A percentile compares a stretch with the other conserved stretches of the same genome.
phyloP scores from a whole-genome alignment of 2,329 filamentous ascomycete genomes.

The Colletotrichum simmondsii region DNA sequence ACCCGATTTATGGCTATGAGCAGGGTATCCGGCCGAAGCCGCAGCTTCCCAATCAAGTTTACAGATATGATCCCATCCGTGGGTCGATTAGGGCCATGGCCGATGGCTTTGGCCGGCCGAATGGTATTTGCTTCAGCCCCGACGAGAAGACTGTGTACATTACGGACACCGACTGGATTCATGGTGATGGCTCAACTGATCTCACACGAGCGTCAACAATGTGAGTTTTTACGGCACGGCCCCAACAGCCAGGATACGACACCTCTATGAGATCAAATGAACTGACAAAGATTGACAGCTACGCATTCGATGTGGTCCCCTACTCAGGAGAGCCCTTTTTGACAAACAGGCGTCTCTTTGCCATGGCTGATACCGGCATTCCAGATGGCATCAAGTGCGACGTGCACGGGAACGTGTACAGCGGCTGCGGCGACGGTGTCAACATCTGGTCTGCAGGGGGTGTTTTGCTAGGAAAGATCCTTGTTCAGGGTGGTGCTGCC shows the following conservation, averaged over 20 bases:
- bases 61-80: slow-evolving; percentile 54
- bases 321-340: slow-evolving; percentile 44
- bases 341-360: slow-evolving; percentile 60
- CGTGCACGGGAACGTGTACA: slow-evolving; percentile 58
- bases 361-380: slow-evolving; percentile 57
- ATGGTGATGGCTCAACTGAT: slow-evolving; percentile 45
- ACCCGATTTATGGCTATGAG: slow-evolving; percentile 59
- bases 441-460: slow-evolving; percentile 59
- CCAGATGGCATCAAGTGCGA: slow-evolving; percentile 62
- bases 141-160: slow-evolving; percentile 57
- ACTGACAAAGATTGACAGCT: slow-evolving; percentile 41
- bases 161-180: slow-evolving; percentile 51
- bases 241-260: not conserved
- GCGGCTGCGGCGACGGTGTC: slow-evolving; percentile 60
- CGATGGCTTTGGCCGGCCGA: slow-evolving; percentile 58
- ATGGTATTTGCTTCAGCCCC: slow-evolving; percentile 57
- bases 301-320: slow-evolving; percentile 47
- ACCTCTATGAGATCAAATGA: not conserved
- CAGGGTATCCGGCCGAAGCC: slow-evolving; percentile 59
- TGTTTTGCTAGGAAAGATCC: slow-evolving; percentile 56
- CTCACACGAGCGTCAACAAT: slow-evolving; percentile 28
- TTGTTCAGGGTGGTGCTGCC: slow-evolving; percentile 52
- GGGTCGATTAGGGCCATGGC: slow-evolving; percentile 55
- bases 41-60: slow-evolving; percentile 57
- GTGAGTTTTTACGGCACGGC: slow-evolving; percentile 32